Conservation (phyloP, 257 asterid species). For the Echites panduratus region DNA sequence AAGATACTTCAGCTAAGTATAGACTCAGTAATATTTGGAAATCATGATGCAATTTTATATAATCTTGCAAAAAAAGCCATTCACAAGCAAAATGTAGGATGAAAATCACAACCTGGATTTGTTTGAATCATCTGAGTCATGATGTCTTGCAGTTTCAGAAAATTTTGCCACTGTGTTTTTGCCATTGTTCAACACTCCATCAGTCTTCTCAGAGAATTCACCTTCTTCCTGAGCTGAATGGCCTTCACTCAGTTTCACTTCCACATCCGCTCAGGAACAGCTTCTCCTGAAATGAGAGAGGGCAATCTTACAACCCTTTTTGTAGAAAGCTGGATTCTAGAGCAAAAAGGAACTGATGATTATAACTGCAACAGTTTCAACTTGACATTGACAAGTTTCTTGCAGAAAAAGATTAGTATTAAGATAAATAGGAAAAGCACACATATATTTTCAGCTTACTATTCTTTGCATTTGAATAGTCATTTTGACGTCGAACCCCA, state of each 20-base stretch:
- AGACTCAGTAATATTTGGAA: background rate
- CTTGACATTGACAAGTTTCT: background rate
- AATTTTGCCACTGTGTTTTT: slow-evolving; percentile 26
- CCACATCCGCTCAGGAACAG: slow-evolving; percentile 27
- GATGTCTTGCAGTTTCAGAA: slow-evolving; percentile 24
- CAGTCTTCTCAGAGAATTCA: slow-evolving; percentile 47
- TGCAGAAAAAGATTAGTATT: no score
- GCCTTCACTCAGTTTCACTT: slow-evolving; percentile 25
- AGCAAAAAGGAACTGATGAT: background rate
- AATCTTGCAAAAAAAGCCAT: background rate
- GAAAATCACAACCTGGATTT: slow-evolving; percentile 58
- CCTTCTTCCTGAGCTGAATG: slow-evolving; percentile 53
- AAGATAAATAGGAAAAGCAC: background rate
- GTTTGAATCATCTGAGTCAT: slow-evolving; percentile 33
- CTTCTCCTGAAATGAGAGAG: slow-evolving; percentile 22
- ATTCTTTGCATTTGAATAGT: slow-evolving; percentile 5
- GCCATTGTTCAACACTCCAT: slow-evolving; percentile 37
- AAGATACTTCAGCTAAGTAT: background rate
- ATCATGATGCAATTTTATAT: background rate
- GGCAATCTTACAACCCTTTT: slow-evolving; percentile 31
- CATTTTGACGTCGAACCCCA: slow-evolving; percentile 32
- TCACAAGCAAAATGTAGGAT: background rate
- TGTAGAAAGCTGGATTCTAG: slow-evolving; percentile 14
- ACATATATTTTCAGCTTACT: slow-evolving; percentile 3
- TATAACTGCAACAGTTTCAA: background rate